A percentile compares a stretch with the other conserved stretches of the same genome.
These are phyloP conservation scores for Nepenthes gracilis DNA, from an alignment of 148 eudicot genomes.

Conservation along the genomic window DNA sequence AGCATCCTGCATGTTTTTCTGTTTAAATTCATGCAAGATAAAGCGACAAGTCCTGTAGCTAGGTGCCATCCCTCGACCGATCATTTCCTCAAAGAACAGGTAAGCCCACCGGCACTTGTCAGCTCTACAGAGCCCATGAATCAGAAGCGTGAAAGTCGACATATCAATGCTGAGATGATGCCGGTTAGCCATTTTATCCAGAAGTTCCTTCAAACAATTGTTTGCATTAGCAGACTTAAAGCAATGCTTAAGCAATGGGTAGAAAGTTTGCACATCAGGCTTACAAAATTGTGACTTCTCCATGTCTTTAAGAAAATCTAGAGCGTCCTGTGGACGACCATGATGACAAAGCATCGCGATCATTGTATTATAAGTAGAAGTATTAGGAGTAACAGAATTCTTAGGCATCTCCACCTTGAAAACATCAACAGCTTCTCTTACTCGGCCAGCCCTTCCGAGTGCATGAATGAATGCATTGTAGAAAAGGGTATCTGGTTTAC, in stretches of 20 bases:
- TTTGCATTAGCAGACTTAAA: conserved; percentile 35
- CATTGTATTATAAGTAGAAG: conserved; percentile 74
- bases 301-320: conserved; percentile 36
- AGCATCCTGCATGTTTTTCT: conserved; percentile 42
- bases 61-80: conserved; percentile 45
- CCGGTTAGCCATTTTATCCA: conserved; percentile 54
- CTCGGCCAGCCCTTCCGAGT: conserved; percentile 47
- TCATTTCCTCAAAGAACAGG: conserved; percentile 60
- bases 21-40: conserved; percentile 46
- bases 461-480: conserved; percentile 71
- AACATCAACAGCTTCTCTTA: conserved; percentile 43
- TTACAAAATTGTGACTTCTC: conserved; percentile 37
- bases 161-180: conserved; percentile 72
- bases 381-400: conserved; percentile 35
- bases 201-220: conserved; percentile 26
- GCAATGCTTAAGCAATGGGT: conserved; percentile 62
- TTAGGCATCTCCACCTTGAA: conserved; percentile 61
- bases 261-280: conserved; percentile 68
- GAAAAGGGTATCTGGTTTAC: conserved; percentile 59
- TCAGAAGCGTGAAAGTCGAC: conserved; percentile 61
- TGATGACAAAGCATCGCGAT: conserved; percentile 61
- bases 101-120: conserved; percentile 53
- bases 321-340: conserved; percentile 40
- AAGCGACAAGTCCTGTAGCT: conserved; percentile 50
- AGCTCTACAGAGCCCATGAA: conserved; percentile 71